A percentile compares a stretch with the other conserved stretches of the same genome.
phyloP scores from a whole-genome alignment of 1,139 yeast genomes.

The Kodamaea ohmeri region DNA sequence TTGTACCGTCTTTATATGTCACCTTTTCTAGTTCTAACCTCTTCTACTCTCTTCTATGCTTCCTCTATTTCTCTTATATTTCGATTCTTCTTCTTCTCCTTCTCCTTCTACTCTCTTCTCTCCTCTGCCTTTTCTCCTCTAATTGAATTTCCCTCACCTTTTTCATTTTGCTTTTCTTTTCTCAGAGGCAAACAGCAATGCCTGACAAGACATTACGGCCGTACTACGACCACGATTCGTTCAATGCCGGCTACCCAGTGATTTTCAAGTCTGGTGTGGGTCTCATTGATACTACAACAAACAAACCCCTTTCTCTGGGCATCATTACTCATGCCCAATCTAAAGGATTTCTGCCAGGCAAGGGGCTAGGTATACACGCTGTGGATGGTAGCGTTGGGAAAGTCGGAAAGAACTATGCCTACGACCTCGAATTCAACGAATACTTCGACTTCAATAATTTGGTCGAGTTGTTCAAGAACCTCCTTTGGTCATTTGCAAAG shows the following conservation, averaged over 20 bases:
- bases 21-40: too few species aligned
- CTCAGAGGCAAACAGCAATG: slow-evolving; percentile 7
- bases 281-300: slow-evolving; percentile 43
- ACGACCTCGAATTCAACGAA: slow-evolving; percentile 67
- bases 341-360: slow-evolving; percentile 18
- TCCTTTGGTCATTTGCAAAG: slow-evolving; percentile 59
- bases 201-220: slow-evolving; percentile 48
- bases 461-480: slow-evolving; percentile 50
- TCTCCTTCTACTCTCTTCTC: background rate
- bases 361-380: slow-evolving; percentile 24
- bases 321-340: slow-evolving; percentile 10
- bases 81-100: too few species aligned
- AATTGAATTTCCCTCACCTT: background rate
- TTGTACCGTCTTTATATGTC: too few species aligned
- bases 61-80: too few species aligned
- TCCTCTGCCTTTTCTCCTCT: background rate
- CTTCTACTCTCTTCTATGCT: too few species aligned
- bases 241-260: slow-evolving; percentile 65
- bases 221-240: slow-evolving; percentile 67
- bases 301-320: slow-evolving; percentile 30
- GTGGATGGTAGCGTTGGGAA: slow-evolving; percentile 12
- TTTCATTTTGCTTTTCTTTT: background rate
- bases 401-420: slow-evolving; percentile 45
- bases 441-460: slow-evolving; percentile 60
- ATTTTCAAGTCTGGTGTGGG: slow-evolving; percentile 61